Percentiles rank a stretch among this genome's conserved stretches.
Evolutionary conservation across 441 rosid genomes (phyloP).

Genomic region (Hypseocharis bilobata): DNA sequence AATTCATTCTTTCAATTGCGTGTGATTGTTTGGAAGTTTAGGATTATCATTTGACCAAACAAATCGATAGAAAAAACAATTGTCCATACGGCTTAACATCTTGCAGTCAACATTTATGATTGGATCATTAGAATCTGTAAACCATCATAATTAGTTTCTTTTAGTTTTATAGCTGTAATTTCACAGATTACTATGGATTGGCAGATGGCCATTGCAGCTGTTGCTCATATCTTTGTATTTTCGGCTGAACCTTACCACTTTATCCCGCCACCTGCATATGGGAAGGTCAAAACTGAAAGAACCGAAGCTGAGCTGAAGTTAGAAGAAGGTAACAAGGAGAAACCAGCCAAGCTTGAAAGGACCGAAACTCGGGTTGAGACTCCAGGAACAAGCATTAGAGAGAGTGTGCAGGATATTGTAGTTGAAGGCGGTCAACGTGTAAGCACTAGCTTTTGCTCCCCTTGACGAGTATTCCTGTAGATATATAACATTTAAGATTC

Average conservation of each 20-base stretch:
- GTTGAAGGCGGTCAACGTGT: slow-evolving; percentile 66
- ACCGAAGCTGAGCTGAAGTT: slow-evolving; percentile 33
- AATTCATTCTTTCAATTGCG: not conserved
- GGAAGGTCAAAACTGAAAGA: slow-evolving; percentile 33
- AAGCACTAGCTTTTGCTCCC: slow-evolving; percentile 19
- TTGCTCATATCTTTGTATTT: slow-evolving; percentile 68
- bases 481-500: not conserved
- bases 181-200: slow-evolving; percentile 5
- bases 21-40: too few relatives aligned
- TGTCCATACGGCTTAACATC: too few relatives aligned
- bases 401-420: slow-evolving; percentile 81
- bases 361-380: slow-evolving; percentile 47
- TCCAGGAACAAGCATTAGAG: slow-evolving; percentile 62
- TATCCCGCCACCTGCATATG: slow-evolving; percentile 29
- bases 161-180: not conserved
- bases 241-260: slow-evolving; percentile 52
- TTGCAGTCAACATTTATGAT: not conserved
- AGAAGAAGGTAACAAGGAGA: slow-evolving; percentile 28
- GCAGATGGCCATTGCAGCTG: slow-evolving; percentile 83
- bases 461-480: not conserved
- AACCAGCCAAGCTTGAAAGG: slow-evolving; percentile 32
- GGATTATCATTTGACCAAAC: too few relatives aligned
- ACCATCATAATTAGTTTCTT: not conserved
- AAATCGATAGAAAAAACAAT: too few relatives aligned
- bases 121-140: not conserved